Conservation (phyloP, 257 asterid species). For the Rubia yunnanensis region DNA sequence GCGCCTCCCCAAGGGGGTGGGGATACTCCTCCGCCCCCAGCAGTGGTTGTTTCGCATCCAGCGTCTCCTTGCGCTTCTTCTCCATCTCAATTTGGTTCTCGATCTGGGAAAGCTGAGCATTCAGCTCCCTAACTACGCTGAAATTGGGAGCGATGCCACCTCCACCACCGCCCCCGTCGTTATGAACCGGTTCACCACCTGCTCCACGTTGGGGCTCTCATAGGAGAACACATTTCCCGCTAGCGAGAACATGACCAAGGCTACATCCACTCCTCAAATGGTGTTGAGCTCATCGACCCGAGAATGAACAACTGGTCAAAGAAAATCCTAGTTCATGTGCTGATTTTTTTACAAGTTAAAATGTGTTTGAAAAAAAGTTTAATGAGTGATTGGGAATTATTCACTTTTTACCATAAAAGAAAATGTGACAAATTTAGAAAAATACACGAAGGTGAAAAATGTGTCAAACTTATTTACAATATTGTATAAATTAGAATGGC, state of each 20-base stretch:
- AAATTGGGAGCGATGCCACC: not conserved
- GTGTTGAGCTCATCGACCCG: constrained; percentile 70
- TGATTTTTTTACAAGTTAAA: too few relatives aligned
- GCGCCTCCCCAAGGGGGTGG: constrained; percentile 46
- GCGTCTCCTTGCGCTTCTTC: constrained; percentile 45
- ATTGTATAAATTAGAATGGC: too few relatives aligned
- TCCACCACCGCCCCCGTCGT: not conserved
- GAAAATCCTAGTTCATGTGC: too few relatives aligned
- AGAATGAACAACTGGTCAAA: too few relatives aligned
- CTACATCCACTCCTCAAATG: constrained; percentile 59
- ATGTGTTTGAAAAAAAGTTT: too few relatives aligned
- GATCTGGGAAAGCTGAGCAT: constrained; percentile 46
- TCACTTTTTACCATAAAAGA: too few relatives aligned
- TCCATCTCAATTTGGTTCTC: constrained; percentile 40
- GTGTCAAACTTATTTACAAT: too few relatives aligned
- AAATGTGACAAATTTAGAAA: too few relatives aligned
- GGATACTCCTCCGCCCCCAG: not conserved
- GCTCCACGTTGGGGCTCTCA: constrained; percentile 60
- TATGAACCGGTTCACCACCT: constrained; percentile 35
- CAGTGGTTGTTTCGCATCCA: constrained; percentile 24
- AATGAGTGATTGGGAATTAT: too few relatives aligned
- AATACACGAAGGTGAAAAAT: too few relatives aligned
- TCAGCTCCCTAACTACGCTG: constrained; percentile 34
- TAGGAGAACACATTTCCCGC: constrained; percentile 75
- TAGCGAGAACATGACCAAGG: constrained; percentile 55